Evolutionary conservation across 1,139 yeast genomes (phyloP).

Genomic region (Meyerozyma carpophila): DNA sequence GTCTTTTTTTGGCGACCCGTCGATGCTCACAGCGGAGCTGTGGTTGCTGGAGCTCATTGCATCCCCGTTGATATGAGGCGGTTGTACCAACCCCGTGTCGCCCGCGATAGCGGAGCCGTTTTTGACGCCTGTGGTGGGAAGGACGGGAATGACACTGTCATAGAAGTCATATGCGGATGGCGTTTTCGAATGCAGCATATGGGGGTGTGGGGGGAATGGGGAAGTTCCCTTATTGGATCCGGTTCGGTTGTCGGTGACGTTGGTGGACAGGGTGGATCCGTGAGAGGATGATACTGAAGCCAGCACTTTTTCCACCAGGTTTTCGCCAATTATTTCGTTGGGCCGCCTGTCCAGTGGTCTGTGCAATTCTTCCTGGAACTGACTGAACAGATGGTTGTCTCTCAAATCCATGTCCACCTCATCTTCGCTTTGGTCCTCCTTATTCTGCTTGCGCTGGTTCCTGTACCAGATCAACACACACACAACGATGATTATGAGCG

Average conservation of each 20-base stretch:
- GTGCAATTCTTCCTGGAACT: slow-evolving; percentile 37
- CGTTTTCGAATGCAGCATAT: slow-evolving; percentile 11
- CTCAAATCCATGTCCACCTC: slow-evolving; percentile 33
- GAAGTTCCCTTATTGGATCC: slow-evolving; percentile 3
- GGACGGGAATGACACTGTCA: slow-evolving; percentile 38
- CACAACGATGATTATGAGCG: slow-evolving; percentile 20
- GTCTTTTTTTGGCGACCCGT: slow-evolving; percentile 3
- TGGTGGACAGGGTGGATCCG: slow-evolving; percentile 2
- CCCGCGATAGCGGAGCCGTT: slow-evolving; percentile 1
- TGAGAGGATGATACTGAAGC: background rate
- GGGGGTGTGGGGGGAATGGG: slow-evolving; percentile 7
- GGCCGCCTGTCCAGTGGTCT: slow-evolving; percentile 10
- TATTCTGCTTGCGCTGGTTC: slow-evolving; percentile 26
- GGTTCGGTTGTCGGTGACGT: background rate
- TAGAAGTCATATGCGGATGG: slow-evolving; percentile 38
- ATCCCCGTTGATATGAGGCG: background rate
- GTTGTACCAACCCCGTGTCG: slow-evolving; percentile 1
- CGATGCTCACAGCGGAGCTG: background rate
- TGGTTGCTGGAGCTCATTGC: background rate
- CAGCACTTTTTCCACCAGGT: background rate
- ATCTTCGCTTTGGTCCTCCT: slow-evolving; percentile 26
- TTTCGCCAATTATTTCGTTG: background rate
- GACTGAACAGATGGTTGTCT: slow-evolving; percentile 33
- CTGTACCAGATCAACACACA: slow-evolving; percentile 21
- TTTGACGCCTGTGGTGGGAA: slow-evolving; percentile 12